Evolutionary conservation across 441 rosid species (phyloP).

Genomic region (Arabidopsis hybrid): DNA sequence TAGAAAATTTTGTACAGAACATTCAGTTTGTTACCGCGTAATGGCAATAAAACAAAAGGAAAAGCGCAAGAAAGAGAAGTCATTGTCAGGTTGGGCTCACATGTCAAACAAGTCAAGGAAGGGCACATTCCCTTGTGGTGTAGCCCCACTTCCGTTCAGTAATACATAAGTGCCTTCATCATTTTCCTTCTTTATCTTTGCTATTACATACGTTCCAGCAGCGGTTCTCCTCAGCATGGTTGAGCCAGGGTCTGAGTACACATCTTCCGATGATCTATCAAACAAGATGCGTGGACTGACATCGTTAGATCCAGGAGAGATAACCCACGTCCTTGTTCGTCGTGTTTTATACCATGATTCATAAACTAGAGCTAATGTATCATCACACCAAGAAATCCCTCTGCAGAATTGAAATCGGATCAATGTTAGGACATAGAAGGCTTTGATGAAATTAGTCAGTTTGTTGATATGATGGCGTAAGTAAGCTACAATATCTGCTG

Average conservation of each 20-base stretch:
- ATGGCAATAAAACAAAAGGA: conserved; percentile 22
- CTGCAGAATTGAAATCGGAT: conserved; percentile 49
- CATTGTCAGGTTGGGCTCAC: conserved; percentile 58
- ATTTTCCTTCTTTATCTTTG: conserved; percentile 75
- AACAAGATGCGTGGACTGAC: conserved; percentile 76
- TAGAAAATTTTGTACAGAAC: conserved; percentile 55
- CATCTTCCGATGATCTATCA: conserved; percentile 98
- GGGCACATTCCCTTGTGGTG: conserved; percentile 95
- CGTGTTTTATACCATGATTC: conserved; percentile 98
- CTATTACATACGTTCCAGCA: conserved; percentile 83
- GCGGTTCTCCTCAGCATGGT: conserved; percentile 91
- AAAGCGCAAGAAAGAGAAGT: conserved; percentile 28
- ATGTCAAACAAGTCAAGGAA: conserved; percentile 96
- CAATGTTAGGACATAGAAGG: conserved; percentile 22
- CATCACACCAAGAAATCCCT: conserved; percentile 95
- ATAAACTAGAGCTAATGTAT: conserved; percentile 83
- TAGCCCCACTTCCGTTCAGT: conserved; percentile 95
- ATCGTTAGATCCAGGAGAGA: conserved; percentile 76
- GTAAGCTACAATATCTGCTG: conserved; percentile 24
- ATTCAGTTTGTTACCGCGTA: conserved; percentile 18
- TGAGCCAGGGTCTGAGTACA: conserved; percentile 97
- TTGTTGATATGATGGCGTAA: conserved; percentile 15
- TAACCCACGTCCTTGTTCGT: conserved; percentile 84
- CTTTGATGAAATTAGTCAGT: conserved; percentile 27
- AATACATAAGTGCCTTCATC: conserved; percentile 68